These are phyloP conservation scores for Cystofilobasidium ferigula DNA, from an alignment of 768 basidiomycete species.

Conservation along the genomic window DNA sequence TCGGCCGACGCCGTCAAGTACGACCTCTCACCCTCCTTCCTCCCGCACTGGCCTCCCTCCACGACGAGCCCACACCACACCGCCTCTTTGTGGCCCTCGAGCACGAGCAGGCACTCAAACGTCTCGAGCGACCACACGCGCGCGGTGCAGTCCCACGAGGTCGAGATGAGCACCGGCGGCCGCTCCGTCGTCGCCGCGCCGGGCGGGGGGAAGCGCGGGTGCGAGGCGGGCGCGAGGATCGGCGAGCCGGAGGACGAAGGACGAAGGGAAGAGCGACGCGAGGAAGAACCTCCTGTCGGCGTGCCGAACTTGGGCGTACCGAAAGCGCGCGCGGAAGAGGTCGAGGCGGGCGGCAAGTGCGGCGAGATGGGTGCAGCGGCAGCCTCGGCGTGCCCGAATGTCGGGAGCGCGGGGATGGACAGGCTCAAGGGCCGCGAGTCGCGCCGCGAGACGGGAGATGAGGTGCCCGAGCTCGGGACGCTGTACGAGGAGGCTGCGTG, in stretches of 20 bases:
- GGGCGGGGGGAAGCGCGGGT: background rate
- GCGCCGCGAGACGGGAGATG: background rate
- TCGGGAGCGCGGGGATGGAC: background rate
- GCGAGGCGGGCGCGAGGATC: background rate
- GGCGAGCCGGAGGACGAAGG: background rate
- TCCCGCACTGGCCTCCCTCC: slow-evolving; percentile 24
- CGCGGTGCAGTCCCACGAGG: slow-evolving; percentile 37
- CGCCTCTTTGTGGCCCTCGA: slow-evolving; percentile 34
- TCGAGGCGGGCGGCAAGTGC: no score
- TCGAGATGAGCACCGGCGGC: slow-evolving; percentile 32
- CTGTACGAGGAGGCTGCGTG: background rate
- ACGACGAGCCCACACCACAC: slow-evolving; percentile 36
- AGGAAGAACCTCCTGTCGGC: no score
- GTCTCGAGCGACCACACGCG: slow-evolving; percentile 30
- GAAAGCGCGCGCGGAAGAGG: no score
- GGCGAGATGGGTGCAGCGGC: no score
- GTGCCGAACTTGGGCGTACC: no score
- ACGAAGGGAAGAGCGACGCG: no score
- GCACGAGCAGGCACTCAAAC: slow-evolving; percentile 18
- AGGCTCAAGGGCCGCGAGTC: background rate
- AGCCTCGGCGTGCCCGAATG: background rate
- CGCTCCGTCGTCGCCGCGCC: slow-evolving; percentile 4
- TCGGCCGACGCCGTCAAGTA: slow-evolving; percentile 30
- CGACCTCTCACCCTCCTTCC: slow-evolving; percentile 24
- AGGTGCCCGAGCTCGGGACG: background rate